Conservation (phyloP, 1,284 basidiomycete species). For the Malassezia japonica region DNA sequence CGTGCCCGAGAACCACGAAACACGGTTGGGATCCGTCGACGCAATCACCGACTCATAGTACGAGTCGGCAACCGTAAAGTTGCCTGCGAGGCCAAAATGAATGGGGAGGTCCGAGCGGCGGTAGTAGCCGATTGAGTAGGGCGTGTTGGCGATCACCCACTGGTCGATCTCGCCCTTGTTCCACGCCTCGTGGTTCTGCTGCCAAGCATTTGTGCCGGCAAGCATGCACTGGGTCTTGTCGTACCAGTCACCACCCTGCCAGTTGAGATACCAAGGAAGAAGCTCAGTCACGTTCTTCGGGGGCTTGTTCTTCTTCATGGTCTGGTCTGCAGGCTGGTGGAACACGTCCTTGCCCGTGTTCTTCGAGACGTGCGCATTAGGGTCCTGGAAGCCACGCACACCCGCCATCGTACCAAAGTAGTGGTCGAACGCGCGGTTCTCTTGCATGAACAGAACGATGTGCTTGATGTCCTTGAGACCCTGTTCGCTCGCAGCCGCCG, state of each 20-base stretch:
- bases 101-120: slow-evolving; percentile 30
- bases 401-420: slow-evolving; percentile 37
- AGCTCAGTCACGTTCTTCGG: slow-evolving; percentile 21
- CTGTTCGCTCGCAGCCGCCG: too few species aligned
- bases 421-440: slow-evolving; percentile 42
- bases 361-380: slow-evolving; percentile 29
- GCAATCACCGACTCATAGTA: slow-evolving; percentile 34
- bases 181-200: slow-evolving; percentile 32
- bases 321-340: slow-evolving; percentile 18
- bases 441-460: slow-evolving; percentile 37
- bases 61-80: slow-evolving; percentile 29
- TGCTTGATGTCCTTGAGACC: slow-evolving; percentile 18
- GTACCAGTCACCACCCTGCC: slow-evolving; percentile 26
- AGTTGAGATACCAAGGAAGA: slow-evolving; percentile 33
- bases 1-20: slow-evolving; percentile 24
- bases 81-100: slow-evolving; percentile 32
- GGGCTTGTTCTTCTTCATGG: background rate
- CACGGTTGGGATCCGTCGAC: slow-evolving; percentile 30
- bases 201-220: slow-evolving; percentile 32
- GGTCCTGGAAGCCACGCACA: slow-evolving; percentile 37
- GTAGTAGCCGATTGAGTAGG: slow-evolving; percentile 33
- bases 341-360: slow-evolving; percentile 27
- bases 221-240: slow-evolving; percentile 32
- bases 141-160: slow-evolving; percentile 30
- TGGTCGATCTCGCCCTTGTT: slow-evolving; percentile 29